Percentiles rank a stretch among this genome's conserved stretches.
Conservation (phyloP, 2,329 filamentous ascomycete species). For the Ramularia collo-cygni region DNA sequence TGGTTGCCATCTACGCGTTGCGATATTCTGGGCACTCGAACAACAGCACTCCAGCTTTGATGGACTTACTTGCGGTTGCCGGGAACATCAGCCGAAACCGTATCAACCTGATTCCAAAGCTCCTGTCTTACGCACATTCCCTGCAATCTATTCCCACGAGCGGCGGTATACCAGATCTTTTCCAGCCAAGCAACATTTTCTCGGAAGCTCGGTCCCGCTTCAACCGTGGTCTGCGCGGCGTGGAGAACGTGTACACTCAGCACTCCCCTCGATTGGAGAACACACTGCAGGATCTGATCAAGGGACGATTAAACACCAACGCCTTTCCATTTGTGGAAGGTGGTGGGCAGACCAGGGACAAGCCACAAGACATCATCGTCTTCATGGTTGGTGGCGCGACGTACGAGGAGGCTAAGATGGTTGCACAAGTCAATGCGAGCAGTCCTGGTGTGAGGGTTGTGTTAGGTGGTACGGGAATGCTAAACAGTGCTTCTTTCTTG, state of each 20-base stretch:
- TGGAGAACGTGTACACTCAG: slow-evolving; percentile 98
- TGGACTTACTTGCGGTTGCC: slow-evolving; percentile 77
- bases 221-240: slow-evolving; percentile 81
- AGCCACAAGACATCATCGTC: slow-evolving; percentile 91
- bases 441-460: slow-evolving; percentile 85
- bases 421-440: slow-evolving; percentile 88
- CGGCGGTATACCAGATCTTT: slow-evolving; percentile 78
- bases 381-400: slow-evolving; percentile 92
- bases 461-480: slow-evolving; percentile 77
- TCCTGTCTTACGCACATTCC: slow-evolving; percentile 80
- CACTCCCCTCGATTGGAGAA: slow-evolving; percentile 83
- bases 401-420: slow-evolving; percentile 94
- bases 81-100: slow-evolving; percentile 71
- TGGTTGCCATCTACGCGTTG: slow-evolving; percentile 91
- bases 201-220: slow-evolving; percentile 80
- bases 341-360: slow-evolving; percentile 78
- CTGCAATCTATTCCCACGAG: slow-evolving; percentile 62
- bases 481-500: slow-evolving; percentile 81
- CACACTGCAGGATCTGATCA: slow-evolving; percentile 87
- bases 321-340: slow-evolving; percentile 93
- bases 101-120: slow-evolving; percentile 71
- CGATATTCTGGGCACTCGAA: slow-evolving; percentile 83
- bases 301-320: slow-evolving; percentile 76
- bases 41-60: slow-evolving; percentile 74
- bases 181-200: slow-evolving; percentile 87